A percentile compares a stretch with the other conserved stretches of the same genome.
phyloP scores from a whole-genome alignment of 208 protist genomes.

The Trichomonas tenax region DNA sequence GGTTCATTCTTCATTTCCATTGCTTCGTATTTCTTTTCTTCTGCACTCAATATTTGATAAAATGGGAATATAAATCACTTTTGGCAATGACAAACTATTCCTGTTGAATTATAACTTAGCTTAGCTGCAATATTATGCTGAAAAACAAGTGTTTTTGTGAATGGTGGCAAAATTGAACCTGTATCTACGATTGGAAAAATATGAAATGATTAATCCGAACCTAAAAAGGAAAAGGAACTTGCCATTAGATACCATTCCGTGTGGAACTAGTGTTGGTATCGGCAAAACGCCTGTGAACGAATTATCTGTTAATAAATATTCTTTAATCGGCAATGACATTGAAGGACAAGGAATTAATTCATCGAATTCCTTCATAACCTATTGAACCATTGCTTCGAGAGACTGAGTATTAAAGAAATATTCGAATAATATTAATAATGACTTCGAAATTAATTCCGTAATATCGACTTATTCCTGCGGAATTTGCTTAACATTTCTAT shows the following conservation, averaged over 20 bases:
- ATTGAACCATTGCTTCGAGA: no score
- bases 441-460: no score
- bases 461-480: no score
- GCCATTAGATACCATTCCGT: not conserved
- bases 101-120: not conserved
- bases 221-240: not conserved
- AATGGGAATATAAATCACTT: not conserved
- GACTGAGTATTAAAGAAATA: no score
- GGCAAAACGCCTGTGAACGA: not conserved
- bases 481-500: no score
- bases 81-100: not conserved
- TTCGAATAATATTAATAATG: no score
- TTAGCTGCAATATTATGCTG: not conserved
- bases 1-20: not conserved
- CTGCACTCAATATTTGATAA: not conserved
- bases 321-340: not conserved
- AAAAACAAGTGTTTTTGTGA: not conserved
- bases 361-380: no score
- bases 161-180: not conserved
- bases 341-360: no score
- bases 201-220: not conserved
- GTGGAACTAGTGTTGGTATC: not conserved
- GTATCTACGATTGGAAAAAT: not conserved
- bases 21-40: not conserved
- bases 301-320: not conserved